phyloP scores from a whole-genome alignment of 768 basidiomycete species.

The Xanthoconium stramineum region DNA sequence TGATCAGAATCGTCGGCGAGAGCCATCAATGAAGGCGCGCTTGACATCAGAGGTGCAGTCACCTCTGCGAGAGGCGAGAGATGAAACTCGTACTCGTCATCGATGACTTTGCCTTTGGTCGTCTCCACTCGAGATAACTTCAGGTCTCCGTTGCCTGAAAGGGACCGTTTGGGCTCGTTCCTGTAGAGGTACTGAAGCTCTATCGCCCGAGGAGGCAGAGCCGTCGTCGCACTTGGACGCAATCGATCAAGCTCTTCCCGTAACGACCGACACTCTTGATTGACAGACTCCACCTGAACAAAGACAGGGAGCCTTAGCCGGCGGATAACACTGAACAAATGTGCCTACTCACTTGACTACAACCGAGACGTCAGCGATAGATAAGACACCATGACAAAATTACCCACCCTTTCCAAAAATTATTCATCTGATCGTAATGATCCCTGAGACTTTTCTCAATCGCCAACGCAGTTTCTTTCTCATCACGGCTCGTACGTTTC shows the following conservation, averaged over 20 bases:
- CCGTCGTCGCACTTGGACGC: constrained; percentile 13
- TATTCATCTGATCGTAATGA: constrained; percentile 46
- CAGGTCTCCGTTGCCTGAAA: constrained; percentile 15
- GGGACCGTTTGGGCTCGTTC: constrained; percentile 21
- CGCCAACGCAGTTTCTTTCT: constrained; percentile 48
- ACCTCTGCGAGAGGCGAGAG: constrained; percentile 31
- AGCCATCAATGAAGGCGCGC: constrained; percentile 28
- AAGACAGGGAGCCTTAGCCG: constrained; percentile 4
- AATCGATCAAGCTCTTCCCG: constrained; percentile 27
- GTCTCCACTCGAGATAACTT: constrained; percentile 10
- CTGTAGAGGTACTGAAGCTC: constrained; percentile 25
- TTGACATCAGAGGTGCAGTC: constrained; percentile 24
- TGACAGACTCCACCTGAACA: constrained; percentile 22
- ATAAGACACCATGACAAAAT: constrained; percentile 5
- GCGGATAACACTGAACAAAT: background rate
- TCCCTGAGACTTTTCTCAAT: constrained; percentile 54
- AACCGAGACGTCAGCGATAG: constrained; percentile 20
- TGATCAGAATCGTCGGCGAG: constrained; percentile 29
- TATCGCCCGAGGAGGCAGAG: constrained; percentile 13
- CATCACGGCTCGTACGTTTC: constrained; percentile 40
- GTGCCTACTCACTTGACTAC: constrained; percentile 34
- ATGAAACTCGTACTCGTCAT: constrained; percentile 29
- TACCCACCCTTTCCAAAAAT: constrained; percentile 38
- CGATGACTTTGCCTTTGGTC: constrained; percentile 21
- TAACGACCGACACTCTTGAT: constrained; percentile 26